Conservation (phyloP, 1,284 basidiomycete genomes). For the Boletus mariae region DNA sequence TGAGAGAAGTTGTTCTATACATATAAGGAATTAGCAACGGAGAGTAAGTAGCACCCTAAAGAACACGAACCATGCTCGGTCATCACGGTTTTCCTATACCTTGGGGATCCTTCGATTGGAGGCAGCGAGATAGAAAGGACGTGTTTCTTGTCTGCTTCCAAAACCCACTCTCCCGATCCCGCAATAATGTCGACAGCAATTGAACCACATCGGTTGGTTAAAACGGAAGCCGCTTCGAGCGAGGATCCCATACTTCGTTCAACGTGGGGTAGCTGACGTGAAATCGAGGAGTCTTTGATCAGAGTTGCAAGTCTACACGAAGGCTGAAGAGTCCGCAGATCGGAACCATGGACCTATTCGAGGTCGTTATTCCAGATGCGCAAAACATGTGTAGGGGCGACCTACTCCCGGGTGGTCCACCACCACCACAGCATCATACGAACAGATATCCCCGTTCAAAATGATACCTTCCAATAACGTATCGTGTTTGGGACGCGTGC, state of each 20-base stretch:
- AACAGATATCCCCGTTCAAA: slow-evolving; percentile 48
- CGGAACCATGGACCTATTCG: slow-evolving; percentile 62
- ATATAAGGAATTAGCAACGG: slow-evolving; percentile 1
- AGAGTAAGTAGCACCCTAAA: background rate
- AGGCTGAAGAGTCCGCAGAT: slow-evolving; percentile 56
- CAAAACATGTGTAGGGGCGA: slow-evolving; percentile 7
- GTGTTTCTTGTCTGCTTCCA: slow-evolving; percentile 45
- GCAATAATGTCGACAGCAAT: slow-evolving; percentile 38
- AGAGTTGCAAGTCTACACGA: slow-evolving; percentile 45
- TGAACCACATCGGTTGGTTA: slow-evolving; percentile 54
- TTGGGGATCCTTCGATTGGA: slow-evolving; percentile 40
- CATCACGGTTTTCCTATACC: slow-evolving; percentile 45
- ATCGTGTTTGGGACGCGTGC: slow-evolving; percentile 37
- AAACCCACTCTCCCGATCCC: slow-evolving; percentile 33
- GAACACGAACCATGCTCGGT: slow-evolving; percentile 47
- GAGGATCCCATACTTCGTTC: slow-evolving; percentile 30
- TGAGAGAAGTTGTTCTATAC: slow-evolving; percentile 41
- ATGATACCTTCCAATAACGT: slow-evolving; percentile 41
- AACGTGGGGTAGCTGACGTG: slow-evolving; percentile 62
- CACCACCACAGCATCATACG: slow-evolving; percentile 60
- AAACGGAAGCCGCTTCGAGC: slow-evolving; percentile 37
- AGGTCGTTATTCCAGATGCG: slow-evolving; percentile 1
- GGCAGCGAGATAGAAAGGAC: slow-evolving; percentile 57
- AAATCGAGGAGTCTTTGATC: slow-evolving; percentile 47
- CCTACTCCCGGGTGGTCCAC: slow-evolving; percentile 67